Percentiles rank a stretch among this genome's conserved stretches.
Evolutionary conservation across 352 stramenopile genomes (phyloP).

Genomic region (Pythium vanterpoolii): DNA sequence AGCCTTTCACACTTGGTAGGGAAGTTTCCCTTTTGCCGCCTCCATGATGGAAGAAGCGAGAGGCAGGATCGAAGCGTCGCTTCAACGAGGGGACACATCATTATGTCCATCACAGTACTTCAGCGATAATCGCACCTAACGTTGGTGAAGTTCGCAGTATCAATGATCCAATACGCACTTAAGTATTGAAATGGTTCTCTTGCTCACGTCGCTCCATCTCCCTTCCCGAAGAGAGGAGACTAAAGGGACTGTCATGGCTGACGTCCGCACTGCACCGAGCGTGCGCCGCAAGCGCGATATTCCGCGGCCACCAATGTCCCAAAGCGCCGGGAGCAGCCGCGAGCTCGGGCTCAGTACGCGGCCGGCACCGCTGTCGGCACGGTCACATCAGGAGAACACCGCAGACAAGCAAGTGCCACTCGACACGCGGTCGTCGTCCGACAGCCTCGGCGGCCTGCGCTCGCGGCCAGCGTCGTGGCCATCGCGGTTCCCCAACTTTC

Average conservation of each 20-base stretch:
- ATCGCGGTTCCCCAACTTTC: constrained; percentile 14
- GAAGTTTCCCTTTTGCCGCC: not conserved
- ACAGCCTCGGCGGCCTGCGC: constrained; percentile 12
- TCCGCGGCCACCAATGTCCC: constrained; percentile 2
- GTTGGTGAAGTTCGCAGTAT: constrained; percentile 6
- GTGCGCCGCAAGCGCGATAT: constrained; percentile 20
- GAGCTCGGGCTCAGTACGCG: not conserved
- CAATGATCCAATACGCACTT: not conserved
- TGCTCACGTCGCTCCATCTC: not conserved
- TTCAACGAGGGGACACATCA: constrained; percentile 9
- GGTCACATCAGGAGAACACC: constrained; percentile 13
- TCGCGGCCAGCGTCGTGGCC: constrained; percentile 23
- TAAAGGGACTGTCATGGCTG: not conserved
- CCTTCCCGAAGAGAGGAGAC: not conserved
- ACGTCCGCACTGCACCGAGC: not conserved
- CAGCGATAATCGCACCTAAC: constrained; percentile 8
- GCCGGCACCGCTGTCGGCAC: not conserved
- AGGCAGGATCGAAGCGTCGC: not conserved
- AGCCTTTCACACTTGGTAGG: not conserved
- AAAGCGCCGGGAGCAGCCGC: not conserved
- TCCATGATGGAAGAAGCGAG: not conserved
- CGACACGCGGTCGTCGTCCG: not conserved
- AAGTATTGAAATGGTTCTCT: constrained; percentile 3
- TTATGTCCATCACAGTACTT: constrained; percentile 18
- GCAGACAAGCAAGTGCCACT: constrained; percentile 12